phyloP scores from a whole-genome alignment of 306 rosid genomes.

The Cyclanthera cordifolia region DNA sequence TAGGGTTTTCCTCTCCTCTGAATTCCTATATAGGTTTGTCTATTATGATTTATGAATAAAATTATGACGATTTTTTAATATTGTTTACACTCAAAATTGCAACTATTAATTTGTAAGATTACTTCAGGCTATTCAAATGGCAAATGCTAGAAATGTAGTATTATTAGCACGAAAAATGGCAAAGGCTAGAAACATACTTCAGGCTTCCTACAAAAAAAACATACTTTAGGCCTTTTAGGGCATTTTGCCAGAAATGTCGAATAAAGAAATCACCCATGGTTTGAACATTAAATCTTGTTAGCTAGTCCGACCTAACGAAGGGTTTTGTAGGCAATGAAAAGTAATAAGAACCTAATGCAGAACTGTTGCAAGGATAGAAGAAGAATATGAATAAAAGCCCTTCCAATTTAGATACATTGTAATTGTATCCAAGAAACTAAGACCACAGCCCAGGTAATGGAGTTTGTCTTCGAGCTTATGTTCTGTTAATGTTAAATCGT shows the following conservation, averaged over 20 bases:
- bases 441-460: not conserved
- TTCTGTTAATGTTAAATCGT: not conserved
- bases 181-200: not conserved
- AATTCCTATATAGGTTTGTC: no score
- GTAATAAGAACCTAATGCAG: not conserved
- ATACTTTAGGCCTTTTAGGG: not conserved
- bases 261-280: not conserved
- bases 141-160: no score
- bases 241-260: not conserved
- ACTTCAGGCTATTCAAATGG: slow-evolving; percentile 1
- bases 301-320: not conserved
- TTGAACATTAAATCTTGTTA: not conserved
- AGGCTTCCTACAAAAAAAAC: no score
- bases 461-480: not conserved
- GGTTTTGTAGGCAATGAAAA: not conserved
- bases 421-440: not conserved
- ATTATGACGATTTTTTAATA: no score
- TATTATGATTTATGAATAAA: no score
- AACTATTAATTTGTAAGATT: not conserved
- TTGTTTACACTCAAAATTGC: not conserved
- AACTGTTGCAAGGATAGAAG: not conserved
- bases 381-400: not conserved
- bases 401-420: not conserved
- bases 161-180: no score
- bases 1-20: no score